Conservation (phyloP, 176 grass and related monocot species). For the Eleusine coracana region DNA sequence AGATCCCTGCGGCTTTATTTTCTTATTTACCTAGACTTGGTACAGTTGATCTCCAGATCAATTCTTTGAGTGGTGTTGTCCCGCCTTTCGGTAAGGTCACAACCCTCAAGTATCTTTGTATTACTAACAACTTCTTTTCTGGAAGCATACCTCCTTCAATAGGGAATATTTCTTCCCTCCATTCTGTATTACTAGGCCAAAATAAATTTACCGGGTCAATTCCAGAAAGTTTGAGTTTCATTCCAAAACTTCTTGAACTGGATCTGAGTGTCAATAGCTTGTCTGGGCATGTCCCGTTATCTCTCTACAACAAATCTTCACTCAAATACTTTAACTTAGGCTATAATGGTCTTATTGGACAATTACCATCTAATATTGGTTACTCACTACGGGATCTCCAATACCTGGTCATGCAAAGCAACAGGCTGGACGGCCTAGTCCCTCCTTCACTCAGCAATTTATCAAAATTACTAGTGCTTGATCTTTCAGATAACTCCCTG, state of each 20-base stretch:
- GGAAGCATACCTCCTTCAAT: slow-evolving; percentile 38
- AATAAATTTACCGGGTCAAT: slow-evolving; percentile 27
- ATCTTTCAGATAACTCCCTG: slow-evolving; percentile 21
- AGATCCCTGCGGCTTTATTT: too few species aligned
- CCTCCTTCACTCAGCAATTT: slow-evolving; percentile 29
- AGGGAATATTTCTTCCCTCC: slow-evolving; percentile 34
- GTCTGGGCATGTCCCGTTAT: slow-evolving; percentile 1
- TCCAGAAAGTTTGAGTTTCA: slow-evolving; percentile 13
- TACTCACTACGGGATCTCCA: slow-evolving; percentile 11
- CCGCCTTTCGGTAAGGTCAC: not conserved
- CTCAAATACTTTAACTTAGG: slow-evolving; percentile 8
- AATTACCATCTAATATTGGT: slow-evolving; percentile 7
- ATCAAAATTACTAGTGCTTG: slow-evolving; percentile 24
- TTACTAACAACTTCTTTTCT: slow-evolving; percentile 26
- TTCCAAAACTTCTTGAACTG: not conserved
- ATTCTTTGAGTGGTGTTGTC: too few species aligned
- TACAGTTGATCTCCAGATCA: too few species aligned
- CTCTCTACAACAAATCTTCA: slow-evolving; percentile 25
- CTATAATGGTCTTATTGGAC: slow-evolving; percentile 32
- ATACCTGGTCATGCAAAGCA: slow-evolving; percentile 13
- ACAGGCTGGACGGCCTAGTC: not conserved
- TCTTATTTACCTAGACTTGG: too few species aligned
- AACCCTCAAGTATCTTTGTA: not conserved
- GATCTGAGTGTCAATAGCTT: slow-evolving; percentile 32
- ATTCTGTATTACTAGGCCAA: not conserved